phyloP scores from a whole-genome alignment of 164 flowering plant genomes.

The Stephania cephalantha region DNA sequence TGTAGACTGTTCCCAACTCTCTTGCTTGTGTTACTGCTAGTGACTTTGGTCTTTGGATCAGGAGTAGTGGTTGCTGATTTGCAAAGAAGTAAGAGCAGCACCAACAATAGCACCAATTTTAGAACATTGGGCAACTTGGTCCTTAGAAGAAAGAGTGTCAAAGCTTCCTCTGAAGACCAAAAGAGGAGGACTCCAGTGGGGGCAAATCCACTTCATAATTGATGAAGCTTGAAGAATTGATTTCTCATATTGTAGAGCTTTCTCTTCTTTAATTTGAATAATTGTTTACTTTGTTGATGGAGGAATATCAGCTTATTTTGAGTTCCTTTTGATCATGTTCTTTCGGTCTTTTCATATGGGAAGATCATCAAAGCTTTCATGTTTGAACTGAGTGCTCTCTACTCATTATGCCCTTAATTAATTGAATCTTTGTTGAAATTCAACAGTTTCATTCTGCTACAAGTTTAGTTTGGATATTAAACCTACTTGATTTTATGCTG shows the following conservation, averaged over 20 bases:
- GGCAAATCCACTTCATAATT: conserved; percentile 29
- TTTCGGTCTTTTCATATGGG: background rate
- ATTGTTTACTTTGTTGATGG: background rate
- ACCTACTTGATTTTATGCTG: too few species aligned
- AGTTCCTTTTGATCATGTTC: background rate
- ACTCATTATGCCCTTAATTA: background rate
- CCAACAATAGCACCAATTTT: conserved; percentile 2
- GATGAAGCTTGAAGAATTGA: conserved; percentile 6
- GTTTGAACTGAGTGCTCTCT: background rate
- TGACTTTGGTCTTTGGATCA: background rate
- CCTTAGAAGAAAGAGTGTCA: background rate
- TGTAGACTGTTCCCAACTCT: background rate
- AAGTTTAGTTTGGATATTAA: too few species aligned
- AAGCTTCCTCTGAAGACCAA: conserved; percentile 18
- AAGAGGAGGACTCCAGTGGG: conserved; percentile 24
- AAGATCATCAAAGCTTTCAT: background rate
- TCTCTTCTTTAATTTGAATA: background rate
- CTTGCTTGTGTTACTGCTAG: background rate
- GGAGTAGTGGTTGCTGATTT: background rate
- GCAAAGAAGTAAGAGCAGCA: conserved; percentile 1
- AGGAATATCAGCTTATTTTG: background rate
- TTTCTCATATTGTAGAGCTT: too few species aligned
- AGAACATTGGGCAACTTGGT: conserved; percentile 14
- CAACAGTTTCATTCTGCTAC: too few species aligned
- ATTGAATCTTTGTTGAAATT: too few species aligned